These are phyloP conservation scores for Saururus chinensis DNA, from an alignment of 164 flowering plant species.

Conservation along the genomic window DNA sequence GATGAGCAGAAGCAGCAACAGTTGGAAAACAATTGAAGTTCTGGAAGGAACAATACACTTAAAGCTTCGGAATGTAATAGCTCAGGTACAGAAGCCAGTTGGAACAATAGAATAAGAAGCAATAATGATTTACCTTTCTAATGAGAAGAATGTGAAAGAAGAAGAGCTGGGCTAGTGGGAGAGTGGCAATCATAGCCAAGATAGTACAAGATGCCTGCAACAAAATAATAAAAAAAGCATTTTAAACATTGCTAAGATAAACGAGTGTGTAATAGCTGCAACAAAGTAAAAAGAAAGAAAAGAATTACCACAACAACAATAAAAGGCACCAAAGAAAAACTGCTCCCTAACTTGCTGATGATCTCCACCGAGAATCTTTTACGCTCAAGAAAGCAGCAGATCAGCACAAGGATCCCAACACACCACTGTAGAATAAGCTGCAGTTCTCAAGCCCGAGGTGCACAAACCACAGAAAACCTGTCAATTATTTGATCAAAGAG, in stretches of 20 bases:
- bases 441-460: conserved; percentile 62
- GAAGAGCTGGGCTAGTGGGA: conserved; percentile 92
- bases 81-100: too few species aligned
- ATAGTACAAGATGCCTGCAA: conserved; percentile 82
- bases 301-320: conserved; percentile 68
- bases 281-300: not conserved
- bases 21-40: too few species aligned
- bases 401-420: conserved; percentile 77
- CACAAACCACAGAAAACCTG: conserved; percentile 46
- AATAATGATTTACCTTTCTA: conserved; percentile 50
- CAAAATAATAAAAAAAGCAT: not conserved
- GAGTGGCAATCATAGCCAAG: conserved; percentile 89
- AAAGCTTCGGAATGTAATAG: too few species aligned
- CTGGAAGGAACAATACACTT: too few species aligned
- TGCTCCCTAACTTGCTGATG: conserved; percentile 84
- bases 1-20: too few species aligned
- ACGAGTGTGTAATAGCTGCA: not conserved
- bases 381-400: conserved; percentile 76
- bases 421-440: conserved; percentile 98
- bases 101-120: too few species aligned
- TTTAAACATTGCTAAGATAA: not conserved
- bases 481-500: conserved; percentile 36
- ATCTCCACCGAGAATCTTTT: conserved; percentile 59
- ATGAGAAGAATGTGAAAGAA: conserved; percentile 96
- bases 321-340: conserved; percentile 86